phyloP scores from a whole-genome alignment of 257 asterid species.

The Thymus mandschuricus region DNA sequence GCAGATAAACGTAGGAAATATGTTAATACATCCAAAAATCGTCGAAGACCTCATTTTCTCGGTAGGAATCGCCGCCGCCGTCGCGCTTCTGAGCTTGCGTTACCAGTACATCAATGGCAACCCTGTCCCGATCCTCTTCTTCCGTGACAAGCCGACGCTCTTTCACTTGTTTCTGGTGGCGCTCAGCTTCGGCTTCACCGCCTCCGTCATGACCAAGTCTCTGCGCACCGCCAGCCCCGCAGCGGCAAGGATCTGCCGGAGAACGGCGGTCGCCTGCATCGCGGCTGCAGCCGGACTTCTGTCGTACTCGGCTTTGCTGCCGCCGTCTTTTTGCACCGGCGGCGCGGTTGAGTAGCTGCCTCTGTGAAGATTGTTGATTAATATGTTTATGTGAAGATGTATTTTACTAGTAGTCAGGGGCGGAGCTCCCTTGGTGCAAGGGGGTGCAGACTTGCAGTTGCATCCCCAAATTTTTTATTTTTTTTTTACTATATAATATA shows the following conservation, averaged over 20 bases:
- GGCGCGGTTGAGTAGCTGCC: too few relatives aligned
- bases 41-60: too few relatives aligned
- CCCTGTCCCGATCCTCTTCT: not conserved
- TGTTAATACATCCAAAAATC: too few relatives aligned
- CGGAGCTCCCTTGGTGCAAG: too few relatives aligned
- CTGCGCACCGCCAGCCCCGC: not conserved
- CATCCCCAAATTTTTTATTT: too few relatives aligned
- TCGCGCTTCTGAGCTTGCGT: not conserved
- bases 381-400: too few relatives aligned
- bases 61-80: not conserved
- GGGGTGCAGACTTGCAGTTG: too few relatives aligned
- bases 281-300: conserved; percentile 7
- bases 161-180: not conserved
- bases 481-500: too few relatives aligned
- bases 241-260: not conserved
- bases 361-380: too few relatives aligned
- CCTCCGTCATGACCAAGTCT: conserved; percentile 6
- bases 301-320: not conserved
- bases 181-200: conserved; percentile 1
- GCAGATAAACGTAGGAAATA: too few relatives aligned
- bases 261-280: not conserved
- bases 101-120: conserved; percentile 3
- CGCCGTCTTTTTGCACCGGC: too few relatives aligned
- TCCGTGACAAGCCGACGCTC: not conserved
- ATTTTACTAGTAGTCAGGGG: too few relatives aligned